Evolutionary conservation across 768 basidiomycete genomes (phyloP).

Genomic region (Termitomyces sp.): DNA sequence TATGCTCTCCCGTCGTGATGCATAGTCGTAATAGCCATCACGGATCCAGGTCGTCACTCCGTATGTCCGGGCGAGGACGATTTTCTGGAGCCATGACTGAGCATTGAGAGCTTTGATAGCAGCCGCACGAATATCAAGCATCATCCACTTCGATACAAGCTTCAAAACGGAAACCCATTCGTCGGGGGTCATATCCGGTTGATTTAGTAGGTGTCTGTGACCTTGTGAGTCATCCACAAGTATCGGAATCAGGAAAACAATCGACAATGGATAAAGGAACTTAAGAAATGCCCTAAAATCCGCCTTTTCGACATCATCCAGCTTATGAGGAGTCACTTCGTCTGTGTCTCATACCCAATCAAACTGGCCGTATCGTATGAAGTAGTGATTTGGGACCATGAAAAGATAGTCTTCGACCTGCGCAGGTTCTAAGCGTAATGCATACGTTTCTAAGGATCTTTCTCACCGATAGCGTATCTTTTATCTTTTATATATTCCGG

Average conservation of each 20-base stretch:
- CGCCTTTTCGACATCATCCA: background rate
- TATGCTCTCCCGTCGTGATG: background rate
- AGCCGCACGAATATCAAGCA: constrained; percentile 5
- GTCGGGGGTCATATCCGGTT: background rate
- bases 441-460: background rate
- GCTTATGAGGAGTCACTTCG: background rate
- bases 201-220: background rate
- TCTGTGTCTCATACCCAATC: background rate
- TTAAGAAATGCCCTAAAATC: constrained; percentile 8
- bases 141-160: constrained; percentile 7
- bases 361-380: background rate
- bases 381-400: constrained; percentile 4
- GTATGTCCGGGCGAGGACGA: background rate
- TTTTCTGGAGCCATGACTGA: background rate
- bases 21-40: background rate
- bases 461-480: background rate
- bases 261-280: constrained; percentile 10
- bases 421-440: background rate
- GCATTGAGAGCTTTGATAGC: background rate
- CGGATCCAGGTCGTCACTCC: background rate
- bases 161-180: constrained; percentile 13
- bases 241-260: background rate
- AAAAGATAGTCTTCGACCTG: constrained; percentile 4
- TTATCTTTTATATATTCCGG: background rate
- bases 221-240: background rate